A percentile compares a stretch with the other conserved stretches of the same genome.
phyloP scores from a whole-genome alignment of 495 filamentous ascomycete species.

The Bombardia bombarda region DNA sequence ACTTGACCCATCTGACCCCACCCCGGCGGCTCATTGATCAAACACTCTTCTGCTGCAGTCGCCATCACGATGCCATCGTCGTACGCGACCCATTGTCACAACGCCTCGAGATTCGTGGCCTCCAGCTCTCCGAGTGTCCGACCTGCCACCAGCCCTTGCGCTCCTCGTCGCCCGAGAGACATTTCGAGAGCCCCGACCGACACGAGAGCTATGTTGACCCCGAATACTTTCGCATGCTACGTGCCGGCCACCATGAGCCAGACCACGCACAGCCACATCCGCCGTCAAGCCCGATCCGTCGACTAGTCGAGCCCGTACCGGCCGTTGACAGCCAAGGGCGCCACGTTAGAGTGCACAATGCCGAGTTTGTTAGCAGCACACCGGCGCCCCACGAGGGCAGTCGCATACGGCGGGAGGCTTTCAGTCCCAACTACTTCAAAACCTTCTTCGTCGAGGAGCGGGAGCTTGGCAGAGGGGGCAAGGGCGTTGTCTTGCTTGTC shows the following conservation, averaged over 20 bases:
- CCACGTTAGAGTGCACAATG: constrained; percentile 22
- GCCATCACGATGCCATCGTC: constrained; percentile 86
- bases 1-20: background rate
- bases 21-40: background rate
- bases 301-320: constrained; percentile 33
- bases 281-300: constrained; percentile 41
- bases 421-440: constrained; percentile 86
- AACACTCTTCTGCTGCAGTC: constrained; percentile 43
- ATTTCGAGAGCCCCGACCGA: constrained; percentile 30
- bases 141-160: constrained; percentile 78
- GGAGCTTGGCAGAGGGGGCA: constrained; percentile 82
- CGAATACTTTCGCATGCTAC: constrained; percentile 90
- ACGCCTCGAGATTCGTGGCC: constrained; percentile 71
- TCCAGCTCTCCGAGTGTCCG: constrained; percentile 63
- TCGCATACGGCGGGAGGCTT: constrained; percentile 76
- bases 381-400: constrained; percentile 39
- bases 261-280: constrained; percentile 20
- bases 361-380: constrained; percentile 49
- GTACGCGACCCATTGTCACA: constrained; percentile 79
- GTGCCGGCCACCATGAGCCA: constrained; percentile 31
- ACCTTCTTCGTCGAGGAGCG: constrained; percentile 83
- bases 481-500: constrained; percentile 88
- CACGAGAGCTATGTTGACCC: constrained; percentile 73
- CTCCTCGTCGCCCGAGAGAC: constrained; percentile 40
- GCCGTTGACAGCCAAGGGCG: constrained; percentile 18